Base-by-base conservation (phyloP, 495 filamentous ascomycete genomes). In the Pyrenula massariospora region DNA sequence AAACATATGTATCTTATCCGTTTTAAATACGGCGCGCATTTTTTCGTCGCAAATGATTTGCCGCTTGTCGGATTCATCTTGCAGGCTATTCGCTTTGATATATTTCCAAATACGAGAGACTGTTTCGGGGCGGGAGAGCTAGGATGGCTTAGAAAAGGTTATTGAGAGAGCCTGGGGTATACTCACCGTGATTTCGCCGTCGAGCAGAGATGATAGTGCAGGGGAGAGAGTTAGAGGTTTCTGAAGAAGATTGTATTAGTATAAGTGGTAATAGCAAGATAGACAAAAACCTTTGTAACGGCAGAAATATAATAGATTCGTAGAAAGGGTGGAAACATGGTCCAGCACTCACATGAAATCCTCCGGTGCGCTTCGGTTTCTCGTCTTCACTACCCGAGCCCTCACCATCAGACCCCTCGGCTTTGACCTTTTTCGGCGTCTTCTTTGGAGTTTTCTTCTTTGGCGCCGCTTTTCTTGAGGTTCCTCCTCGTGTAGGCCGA, bases 91-190 rank as follows among this genome's bases (percentile, higher is more conserved):
- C 57, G 79, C 85, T 59, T 89, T 94, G 62, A 98, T 91, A 62
- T 98, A 89, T 48, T 84, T 83, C 93, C 93, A 98, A 50, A 98
- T 84, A 62, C 84, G 85, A 74, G 96, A 97, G 51, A 98, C 93
- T 2, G 90, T 91, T 67, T 96, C 88, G 0, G 93, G 94, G 10
- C 93, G 87, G 10, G 91, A 92, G 12, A 97, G 80, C 86, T 92
- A 60, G 23, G 24, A 23, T 49, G 31, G 5, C 31, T n/a, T n/a
- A n/a, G n/a, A 19, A 49, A n/a, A 19, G 21, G 48, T 62, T 10
- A 59, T 53, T 19, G 47, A 53, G 23, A 8, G 10, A 42, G 31
- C 42, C 51, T 12, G 12, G 19, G 19, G 22, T 19, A 47, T 31
- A 61, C 76, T 63, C 66, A 85, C 84, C 71, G 81, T 78, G 15